phyloP scores from a whole-genome alignment of 2,329 filamentous ascomycete species.

The Fusarium tjaetaba region DNA sequence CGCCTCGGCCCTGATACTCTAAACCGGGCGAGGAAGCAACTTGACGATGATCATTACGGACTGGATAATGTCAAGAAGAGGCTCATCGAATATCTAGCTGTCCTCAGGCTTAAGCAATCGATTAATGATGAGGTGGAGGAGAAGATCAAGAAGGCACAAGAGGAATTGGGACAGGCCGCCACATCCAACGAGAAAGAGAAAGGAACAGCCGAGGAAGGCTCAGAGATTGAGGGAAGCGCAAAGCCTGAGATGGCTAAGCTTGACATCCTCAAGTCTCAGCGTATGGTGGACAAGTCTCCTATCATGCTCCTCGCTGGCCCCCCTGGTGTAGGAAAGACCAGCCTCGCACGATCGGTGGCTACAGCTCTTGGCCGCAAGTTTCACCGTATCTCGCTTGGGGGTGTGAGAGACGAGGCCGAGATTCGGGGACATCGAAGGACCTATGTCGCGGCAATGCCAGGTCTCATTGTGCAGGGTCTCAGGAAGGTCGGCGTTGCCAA shows the following conservation, averaged over 20 bases:
- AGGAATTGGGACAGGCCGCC: constrained; percentile 59
- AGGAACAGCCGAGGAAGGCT: constrained; percentile 25
- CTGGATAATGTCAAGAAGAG: constrained; percentile 98
- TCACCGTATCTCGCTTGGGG: constrained; percentile 94
- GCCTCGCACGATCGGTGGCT: constrained; percentile 90
- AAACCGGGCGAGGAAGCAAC: constrained; percentile 81
- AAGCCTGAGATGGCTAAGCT: constrained; percentile 68
- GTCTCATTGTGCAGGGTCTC: constrained; percentile 89
- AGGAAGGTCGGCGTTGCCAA: constrained; percentile 97
- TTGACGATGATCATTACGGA: constrained; percentile 96
- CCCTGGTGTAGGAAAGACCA: constrained; percentile 95
- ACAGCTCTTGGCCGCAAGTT: constrained; percentile 94
- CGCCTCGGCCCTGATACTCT: constrained; percentile 85
- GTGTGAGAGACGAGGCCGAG: constrained; percentile 95
- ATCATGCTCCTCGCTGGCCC: constrained; percentile 94
- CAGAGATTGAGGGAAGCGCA: constrained; percentile 42
- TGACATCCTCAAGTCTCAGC: constrained; percentile 80
- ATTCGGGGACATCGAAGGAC: constrained; percentile 94
- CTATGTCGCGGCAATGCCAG: constrained; percentile 99
- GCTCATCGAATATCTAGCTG: constrained; percentile 92
- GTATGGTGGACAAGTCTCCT: constrained; percentile 92
- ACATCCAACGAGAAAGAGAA: constrained; percentile 24
- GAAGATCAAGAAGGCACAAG: constrained; percentile 75
- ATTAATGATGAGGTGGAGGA: constrained; percentile 85
- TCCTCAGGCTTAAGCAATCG: constrained; percentile 93